Conservation (phyloP, 768 basidiomycete species). For the Scleroderma bovista region DNA sequence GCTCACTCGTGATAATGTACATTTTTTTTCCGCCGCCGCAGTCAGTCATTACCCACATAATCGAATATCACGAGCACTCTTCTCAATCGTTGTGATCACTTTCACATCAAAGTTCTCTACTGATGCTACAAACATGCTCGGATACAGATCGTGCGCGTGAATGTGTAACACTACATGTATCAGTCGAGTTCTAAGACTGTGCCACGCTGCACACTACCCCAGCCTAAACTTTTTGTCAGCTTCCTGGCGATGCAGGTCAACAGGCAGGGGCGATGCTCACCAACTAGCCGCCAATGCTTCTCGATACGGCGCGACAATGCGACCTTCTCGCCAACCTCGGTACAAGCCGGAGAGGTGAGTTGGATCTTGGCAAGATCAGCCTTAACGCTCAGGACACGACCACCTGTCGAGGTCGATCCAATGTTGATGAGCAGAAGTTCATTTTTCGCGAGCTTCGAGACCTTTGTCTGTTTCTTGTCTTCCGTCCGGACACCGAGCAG, state of each 20-base stretch:
- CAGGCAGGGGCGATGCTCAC: conserved; percentile 39
- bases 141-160: not conserved
- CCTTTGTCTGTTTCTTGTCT: conserved; percentile 98
- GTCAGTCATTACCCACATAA: not conserved
- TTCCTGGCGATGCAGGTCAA: not conserved
- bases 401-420: conserved; percentile 95
- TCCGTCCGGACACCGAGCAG: conserved; percentile 97
- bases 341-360: conserved; percentile 91
- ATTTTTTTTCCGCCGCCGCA: not conserved
- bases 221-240: conserved; percentile 30
- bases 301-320: conserved; percentile 92
- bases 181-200: conserved; percentile 77
- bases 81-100: not conserved
- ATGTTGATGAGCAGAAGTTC: conserved; percentile 96
- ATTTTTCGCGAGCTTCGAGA: conserved; percentile 84
- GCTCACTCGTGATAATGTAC: conserved; percentile 8
- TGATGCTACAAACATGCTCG: not conserved
- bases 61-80: not conserved
- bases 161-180: conserved; percentile 4
- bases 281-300: conserved; percentile 97
- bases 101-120: not conserved
- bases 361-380: conserved; percentile 94
- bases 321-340: conserved; percentile 96
- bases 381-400: conserved; percentile 90
- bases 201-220: conserved; percentile 82